Conservation (phyloP, 768 basidiomycete genomes). For the Dioszegia crocea region DNA sequence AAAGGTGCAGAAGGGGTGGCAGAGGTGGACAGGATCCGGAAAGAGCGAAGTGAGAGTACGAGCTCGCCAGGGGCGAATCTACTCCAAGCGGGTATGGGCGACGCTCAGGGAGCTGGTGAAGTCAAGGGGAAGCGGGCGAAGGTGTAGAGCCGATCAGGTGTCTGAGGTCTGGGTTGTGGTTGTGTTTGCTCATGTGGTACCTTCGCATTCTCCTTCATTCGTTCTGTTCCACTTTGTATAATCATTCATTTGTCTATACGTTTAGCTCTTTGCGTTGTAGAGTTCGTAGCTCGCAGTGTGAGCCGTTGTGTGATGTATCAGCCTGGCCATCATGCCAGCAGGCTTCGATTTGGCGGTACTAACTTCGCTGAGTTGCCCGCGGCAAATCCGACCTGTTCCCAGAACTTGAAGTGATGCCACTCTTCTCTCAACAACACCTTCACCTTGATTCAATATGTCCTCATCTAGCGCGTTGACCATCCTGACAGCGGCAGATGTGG, state of each 20-base stretch:
- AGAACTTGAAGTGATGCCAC: too few relatives aligned
- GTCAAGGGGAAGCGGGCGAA: slow-evolving; percentile 16
- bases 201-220: too few relatives aligned
- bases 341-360: not conserved
- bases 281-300: not conserved
- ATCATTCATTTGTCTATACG: too few relatives aligned
- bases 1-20: not conserved
- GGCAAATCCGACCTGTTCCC: too few relatives aligned
- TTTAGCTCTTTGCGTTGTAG: not conserved
- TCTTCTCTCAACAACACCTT: not conserved
- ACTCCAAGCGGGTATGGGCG: not conserved
- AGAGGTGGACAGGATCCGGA: slow-evolving; percentile 11
- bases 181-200: not conserved
- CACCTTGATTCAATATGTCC: not conserved
- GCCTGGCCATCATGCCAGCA: not conserved
- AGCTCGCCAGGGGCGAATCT: slow-evolving; percentile 14
- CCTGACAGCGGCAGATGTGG: slow-evolving; percentile 62
- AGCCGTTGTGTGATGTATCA: not conserved
- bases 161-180: not conserved
- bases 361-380: too few relatives aligned
- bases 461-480: slow-evolving; percentile 54
- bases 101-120: not conserved
- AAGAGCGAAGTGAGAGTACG: slow-evolving; percentile 27
- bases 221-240: too few relatives aligned
- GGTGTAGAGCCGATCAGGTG: not conserved